These are phyloP conservation scores for Curvularia spicifera DNA, from an alignment of 2,329 filamentous ascomycete species.

Conservation along the genomic window DNA sequence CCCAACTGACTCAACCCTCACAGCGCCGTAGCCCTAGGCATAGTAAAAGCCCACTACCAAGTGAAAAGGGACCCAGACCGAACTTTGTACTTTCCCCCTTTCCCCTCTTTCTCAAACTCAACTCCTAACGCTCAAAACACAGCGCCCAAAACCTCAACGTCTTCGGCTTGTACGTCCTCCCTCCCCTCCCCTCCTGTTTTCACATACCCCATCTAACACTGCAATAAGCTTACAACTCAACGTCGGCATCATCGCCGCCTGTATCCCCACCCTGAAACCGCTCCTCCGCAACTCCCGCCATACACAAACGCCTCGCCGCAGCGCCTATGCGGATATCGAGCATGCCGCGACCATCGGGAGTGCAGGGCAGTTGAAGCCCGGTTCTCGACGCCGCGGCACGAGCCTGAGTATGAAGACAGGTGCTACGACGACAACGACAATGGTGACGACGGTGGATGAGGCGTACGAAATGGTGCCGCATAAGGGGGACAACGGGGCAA, in stretches of 20 bases:
- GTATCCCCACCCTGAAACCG: constrained; percentile 10
- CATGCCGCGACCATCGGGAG: constrained; percentile 1
- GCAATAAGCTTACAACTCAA: constrained; percentile 12
- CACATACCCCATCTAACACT: neutral
- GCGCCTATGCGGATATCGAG: constrained; percentile 3
- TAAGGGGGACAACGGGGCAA: neutral
- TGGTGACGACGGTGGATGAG: neutral
- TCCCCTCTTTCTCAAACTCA: neutral
- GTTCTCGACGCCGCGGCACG: neutral
- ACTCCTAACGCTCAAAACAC: neutral
- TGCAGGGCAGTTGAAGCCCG: neutral
- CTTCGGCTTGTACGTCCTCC: neutral
- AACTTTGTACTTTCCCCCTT: neutral
- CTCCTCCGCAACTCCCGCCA: neutral
- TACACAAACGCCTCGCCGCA: neutral
- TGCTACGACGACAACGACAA: neutral
- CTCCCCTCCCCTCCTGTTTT: too few species aligned
- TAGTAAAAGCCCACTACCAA: constrained; percentile 1
- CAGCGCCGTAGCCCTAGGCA: constrained; percentile 2
- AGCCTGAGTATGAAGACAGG: neutral
- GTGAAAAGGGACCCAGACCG: neutral
- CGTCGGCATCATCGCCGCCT: constrained; percentile 8
- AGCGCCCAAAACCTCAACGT: constrained; percentile 1
- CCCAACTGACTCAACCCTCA: neutral
- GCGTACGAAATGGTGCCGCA: neutral